phyloP scores from a whole-genome alignment of 1,284 basidiomycete species.

The Lignosus rhinocerotis region DNA sequence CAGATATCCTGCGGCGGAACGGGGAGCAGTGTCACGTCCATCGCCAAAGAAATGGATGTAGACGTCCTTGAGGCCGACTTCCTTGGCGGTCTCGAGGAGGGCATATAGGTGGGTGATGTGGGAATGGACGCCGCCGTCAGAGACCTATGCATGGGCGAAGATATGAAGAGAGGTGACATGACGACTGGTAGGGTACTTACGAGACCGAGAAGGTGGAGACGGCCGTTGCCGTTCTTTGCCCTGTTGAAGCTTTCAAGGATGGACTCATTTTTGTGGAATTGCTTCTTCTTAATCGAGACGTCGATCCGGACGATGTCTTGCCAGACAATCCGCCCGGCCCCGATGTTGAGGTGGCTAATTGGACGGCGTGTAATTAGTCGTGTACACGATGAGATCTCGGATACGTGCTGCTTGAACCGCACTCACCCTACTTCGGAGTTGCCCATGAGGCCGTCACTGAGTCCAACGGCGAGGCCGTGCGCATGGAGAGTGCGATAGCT shows the following conservation, averaged over 20 bases:
- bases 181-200: constrained; percentile 44
- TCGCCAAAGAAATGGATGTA: constrained; percentile 92
- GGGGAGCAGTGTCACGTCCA: constrained; percentile 86
- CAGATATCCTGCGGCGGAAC: constrained; percentile 73
- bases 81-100: constrained; percentile 85
- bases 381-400: background rate
- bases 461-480: constrained; percentile 84
- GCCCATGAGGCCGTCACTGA: constrained; percentile 91
- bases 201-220: constrained; percentile 83
- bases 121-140: constrained; percentile 94
- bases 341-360: constrained; percentile 85
- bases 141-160: constrained; percentile 51
- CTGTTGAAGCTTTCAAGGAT: constrained; percentile 75
- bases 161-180: background rate
- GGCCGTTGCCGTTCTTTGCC: constrained; percentile 79
- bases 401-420: background rate
- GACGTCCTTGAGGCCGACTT: constrained; percentile 77
- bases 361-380: background rate
- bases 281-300: constrained; percentile 83
- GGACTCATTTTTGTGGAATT: constrained; percentile 77
- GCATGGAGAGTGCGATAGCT: constrained; percentile 74
- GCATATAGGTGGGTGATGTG: constrained; percentile 87
- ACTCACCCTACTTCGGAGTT: constrained; percentile 92
- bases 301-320: constrained; percentile 94
- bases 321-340: constrained; percentile 91